phyloP scores from a whole-genome alignment of 108 stramenopile species.

The Skeletonema costatum region DNA sequence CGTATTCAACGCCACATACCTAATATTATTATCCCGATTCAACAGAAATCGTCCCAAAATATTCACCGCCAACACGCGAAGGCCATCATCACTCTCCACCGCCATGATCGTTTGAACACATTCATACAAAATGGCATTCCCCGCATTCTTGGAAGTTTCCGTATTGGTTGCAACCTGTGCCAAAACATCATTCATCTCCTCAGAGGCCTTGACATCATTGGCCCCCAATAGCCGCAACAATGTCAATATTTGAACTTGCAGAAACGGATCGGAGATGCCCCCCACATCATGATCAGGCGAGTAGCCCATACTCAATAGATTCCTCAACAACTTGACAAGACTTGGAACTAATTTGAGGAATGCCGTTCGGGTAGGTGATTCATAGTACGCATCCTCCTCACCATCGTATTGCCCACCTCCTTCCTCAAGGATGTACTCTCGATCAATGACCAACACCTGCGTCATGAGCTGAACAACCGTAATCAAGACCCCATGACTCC shows the following conservation, averaged over 20 bases:
- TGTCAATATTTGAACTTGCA: conserved; percentile 94
- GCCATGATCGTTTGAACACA: conserved; percentile 98
- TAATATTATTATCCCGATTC: conserved; percentile 99
- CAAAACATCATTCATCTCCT: conserved; percentile 97
- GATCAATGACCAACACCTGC: conserved; percentile 83
- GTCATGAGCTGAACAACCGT: conserved; percentile 95
- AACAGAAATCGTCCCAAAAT: conserved; percentile 98
- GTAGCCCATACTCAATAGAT: conserved; percentile 90
- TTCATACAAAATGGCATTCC: conserved; percentile 99
- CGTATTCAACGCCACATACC: conserved; percentile 98
- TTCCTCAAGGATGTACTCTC: conserved; percentile 64
- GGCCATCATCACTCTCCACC: conserved; percentile 93
- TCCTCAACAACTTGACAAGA: conserved; percentile 92
- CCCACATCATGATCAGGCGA: conserved; percentile 96
- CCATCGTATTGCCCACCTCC: conserved; percentile 31
- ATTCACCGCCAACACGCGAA: conserved; percentile 97
- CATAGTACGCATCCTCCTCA: conserved; percentile 49
- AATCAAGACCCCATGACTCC: conserved; percentile 96
- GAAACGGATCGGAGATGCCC: conserved; percentile 95
- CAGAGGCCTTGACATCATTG: conserved; percentile 81
- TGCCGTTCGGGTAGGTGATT: conserved; percentile 64
- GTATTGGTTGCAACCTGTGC: conserved; percentile 99
- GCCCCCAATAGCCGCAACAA: conserved; percentile 89
- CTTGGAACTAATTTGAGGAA: conserved; percentile 89
- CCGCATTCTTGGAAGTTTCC: conserved; percentile 97